Evolutionary conservation across 371 early-diverging fungal species (phyloP).

Genomic region (Funneliformis caledonium): DNA sequence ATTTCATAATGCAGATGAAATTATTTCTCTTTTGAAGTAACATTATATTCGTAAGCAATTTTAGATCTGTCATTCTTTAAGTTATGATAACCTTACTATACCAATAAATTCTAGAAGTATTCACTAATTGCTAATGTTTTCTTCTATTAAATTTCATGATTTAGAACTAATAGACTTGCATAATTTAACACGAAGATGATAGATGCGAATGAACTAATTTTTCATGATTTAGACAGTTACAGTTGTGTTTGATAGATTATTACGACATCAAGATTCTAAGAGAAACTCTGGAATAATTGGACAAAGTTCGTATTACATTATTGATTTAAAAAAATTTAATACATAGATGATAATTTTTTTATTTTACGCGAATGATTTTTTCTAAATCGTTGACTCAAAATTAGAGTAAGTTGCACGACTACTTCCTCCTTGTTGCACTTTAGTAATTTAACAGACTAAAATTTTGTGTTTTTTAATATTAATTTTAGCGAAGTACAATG

Average conservation of each 20-base stretch:
- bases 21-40: too few relatives aligned
- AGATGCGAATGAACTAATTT: not conserved
- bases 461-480: not conserved
- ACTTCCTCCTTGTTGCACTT: not conserved
- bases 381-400: not conserved
- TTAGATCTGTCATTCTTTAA: too few relatives aligned
- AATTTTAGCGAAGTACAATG: conserved; percentile 12
- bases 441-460: not conserved
- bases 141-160: too few relatives aligned
- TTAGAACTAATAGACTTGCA: too few relatives aligned
- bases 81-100: too few relatives aligned
- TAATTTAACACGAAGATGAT: too few relatives aligned
- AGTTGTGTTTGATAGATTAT: not conserved
- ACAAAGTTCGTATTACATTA: not conserved
- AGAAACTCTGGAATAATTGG: not conserved
- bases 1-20: too few relatives aligned
- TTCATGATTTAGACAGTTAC: not conserved
- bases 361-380: too few relatives aligned
- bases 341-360: not conserved
- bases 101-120: too few relatives aligned
- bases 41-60: too few relatives aligned
- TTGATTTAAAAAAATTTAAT: not conserved
- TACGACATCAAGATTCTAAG: conserved; percentile 15
- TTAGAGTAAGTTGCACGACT: not conserved
- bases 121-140: too few relatives aligned